phyloP scores from a whole-genome alignment of 2,329 filamentous ascomycete genomes.

The Fusarium sp. region DNA sequence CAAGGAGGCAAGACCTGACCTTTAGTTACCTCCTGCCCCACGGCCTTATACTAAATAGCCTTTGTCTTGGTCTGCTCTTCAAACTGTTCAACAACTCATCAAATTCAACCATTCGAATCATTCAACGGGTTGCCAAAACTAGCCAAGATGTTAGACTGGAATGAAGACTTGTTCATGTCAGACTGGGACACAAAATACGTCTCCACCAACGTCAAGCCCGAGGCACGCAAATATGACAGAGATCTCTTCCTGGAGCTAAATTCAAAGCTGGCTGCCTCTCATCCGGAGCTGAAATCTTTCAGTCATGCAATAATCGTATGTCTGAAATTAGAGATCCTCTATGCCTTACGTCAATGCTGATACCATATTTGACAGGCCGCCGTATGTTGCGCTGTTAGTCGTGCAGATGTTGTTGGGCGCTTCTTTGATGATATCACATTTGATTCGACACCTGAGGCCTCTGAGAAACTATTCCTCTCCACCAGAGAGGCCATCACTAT shows the following conservation, averaged over 20 bases:
- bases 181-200: constrained; percentile 36
- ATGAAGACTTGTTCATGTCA: constrained; percentile 28
- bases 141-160: constrained; percentile 32
- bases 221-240: constrained; percentile 20
- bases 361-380: constrained; percentile 14
- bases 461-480: constrained; percentile 24
- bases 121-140: background rate
- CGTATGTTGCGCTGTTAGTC: constrained; percentile 32
- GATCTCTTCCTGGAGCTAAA: constrained; percentile 18
- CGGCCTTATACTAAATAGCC: no score
- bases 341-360: background rate
- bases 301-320: constrained; percentile 30
- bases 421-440: constrained; percentile 36
- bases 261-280: constrained; percentile 5
- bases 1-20: background rate
- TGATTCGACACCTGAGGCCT: constrained; percentile 15
- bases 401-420: constrained; percentile 31
- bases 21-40: no score
- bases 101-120: no score
- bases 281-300: constrained; percentile 7
- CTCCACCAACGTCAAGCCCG: constrained; percentile 31
- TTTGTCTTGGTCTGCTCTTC: no score
- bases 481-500: constrained; percentile 36
- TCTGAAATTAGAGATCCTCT: background rate
- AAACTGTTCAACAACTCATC: background rate